phyloP scores from a whole-genome alignment of 2,329 filamentous ascomycete species.

The Neonectria sp. region DNA sequence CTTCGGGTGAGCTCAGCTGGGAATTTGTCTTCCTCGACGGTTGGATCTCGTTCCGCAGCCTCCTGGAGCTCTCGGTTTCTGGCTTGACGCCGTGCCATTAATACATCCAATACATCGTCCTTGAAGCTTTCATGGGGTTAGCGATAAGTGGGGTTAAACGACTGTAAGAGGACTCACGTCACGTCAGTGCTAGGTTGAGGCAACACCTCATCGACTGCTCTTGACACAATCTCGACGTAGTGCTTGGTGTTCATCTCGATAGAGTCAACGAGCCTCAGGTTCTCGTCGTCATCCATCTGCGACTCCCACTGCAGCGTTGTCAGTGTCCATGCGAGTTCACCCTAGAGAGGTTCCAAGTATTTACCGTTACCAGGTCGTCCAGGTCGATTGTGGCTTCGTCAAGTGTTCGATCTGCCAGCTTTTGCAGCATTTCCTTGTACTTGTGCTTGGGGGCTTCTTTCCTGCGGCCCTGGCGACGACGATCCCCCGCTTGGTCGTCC shows the following conservation, averaged over 20 bases:
- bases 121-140: conserved; percentile 77
- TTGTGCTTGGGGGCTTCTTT: conserved; percentile 78
- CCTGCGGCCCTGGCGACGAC: conserved; percentile 63
- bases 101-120: conserved; percentile 95
- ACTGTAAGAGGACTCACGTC: conserved; percentile 67
- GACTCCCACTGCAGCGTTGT: conserved; percentile 77
- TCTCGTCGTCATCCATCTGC: conserved; percentile 70
- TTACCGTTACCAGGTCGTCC: conserved; percentile 85
- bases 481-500: conserved; percentile 72
- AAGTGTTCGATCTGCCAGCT: conserved; percentile 84
- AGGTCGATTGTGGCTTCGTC: conserved; percentile 89
- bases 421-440: conserved; percentile 90
- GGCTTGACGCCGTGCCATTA: conserved; percentile 91
- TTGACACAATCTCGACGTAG: conserved; percentile 92
- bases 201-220: conserved; percentile 89
- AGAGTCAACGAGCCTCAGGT: conserved; percentile 82
- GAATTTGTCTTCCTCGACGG: conserved; percentile 82
- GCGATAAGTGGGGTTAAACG: background rate
- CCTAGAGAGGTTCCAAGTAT: conserved; percentile 44
- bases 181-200: conserved; percentile 84
- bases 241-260: conserved; percentile 94
- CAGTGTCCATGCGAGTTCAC: conserved; percentile 29
- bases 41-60: conserved; percentile 77
- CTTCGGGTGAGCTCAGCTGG: conserved; percentile 92
- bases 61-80: conserved; percentile 84